Base-by-base conservation (phyloP, 805 yeast genomes). In the Metschnikowia cerradonensis region DNA sequence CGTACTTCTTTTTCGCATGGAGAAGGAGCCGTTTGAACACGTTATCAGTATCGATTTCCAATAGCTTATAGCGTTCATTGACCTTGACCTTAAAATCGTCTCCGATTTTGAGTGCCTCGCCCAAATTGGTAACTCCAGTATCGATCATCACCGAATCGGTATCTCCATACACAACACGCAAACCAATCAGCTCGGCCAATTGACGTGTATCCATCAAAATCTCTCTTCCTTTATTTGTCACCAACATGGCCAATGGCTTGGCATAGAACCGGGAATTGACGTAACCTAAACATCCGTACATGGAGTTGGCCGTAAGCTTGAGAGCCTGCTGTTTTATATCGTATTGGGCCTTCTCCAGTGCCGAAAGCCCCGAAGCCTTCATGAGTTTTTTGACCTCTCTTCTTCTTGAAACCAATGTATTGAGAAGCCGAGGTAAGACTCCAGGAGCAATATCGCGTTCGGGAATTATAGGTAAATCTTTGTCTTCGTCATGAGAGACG, bases 111-210 rank as follows among this genome's bases (percentile, higher is more conserved):
- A 88, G 67, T 0, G 98, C 96, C 41, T 88, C 96, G 23, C 71
- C 67, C 66, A 79, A 86, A 32, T 71, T 77, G 50, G 78, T 80
- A 41, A 82, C 83, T 30, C 90, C 90, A 3, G 98, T 90, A 67
- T 92, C 95, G 65, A 94, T 90, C 99, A 94, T 94, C 48, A 94
- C 97, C 34, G 99, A 94, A 75, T 94, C 99, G 0, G 99, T 94
- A 72, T 94, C 99, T 76, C 99, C 99, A 64, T 94, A 94, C 13
- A 94, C 89, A 45, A 95, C 98, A 49, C 89, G 76, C 52, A 94
- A 75, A 0, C 86, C 86, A 60, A 87, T 75, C 50, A 84, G 78
- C 66, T 92, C 98, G 0, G 98, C 99, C 53, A 94, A 75, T 61
- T 88, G 95, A 66, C 96, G 81, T 0, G 99, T 92, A 61, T 88